Percentiles rank a stretch among this genome's conserved stretches.
These are phyloP conservation scores for Pleurotus eryngii DNA, from an alignment of 768 basidiomycete genomes.

Conservation along the genomic window DNA sequence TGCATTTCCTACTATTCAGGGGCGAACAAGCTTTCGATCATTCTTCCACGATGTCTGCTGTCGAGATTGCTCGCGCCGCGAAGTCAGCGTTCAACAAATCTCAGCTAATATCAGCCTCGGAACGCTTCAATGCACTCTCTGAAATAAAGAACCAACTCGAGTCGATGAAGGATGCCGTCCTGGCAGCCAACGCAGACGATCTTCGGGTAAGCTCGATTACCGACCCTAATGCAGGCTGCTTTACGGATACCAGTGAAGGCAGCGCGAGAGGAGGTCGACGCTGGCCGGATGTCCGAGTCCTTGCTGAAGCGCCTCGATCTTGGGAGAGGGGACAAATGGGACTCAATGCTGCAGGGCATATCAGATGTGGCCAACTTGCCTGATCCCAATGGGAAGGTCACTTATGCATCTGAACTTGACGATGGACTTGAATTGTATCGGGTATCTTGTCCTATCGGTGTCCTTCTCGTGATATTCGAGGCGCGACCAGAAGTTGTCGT, in stretches of 20 bases:
- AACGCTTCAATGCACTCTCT: conserved; percentile 70
- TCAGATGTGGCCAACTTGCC: conserved; percentile 81
- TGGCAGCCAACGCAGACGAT: conserved; percentile 80
- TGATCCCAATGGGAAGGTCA: conserved; percentile 82
- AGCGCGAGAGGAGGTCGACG: conserved; percentile 72
- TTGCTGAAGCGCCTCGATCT: conserved; percentile 87
- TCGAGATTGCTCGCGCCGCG: conserved; percentile 71
- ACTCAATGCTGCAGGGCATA: conserved; percentile 89
- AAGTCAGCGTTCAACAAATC: conserved; percentile 85
- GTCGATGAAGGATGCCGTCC: conserved; percentile 59
- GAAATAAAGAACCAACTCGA: conserved; percentile 68
- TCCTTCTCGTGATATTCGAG: conserved; percentile 95
- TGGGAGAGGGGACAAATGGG: conserved; percentile 82
- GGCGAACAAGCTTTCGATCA: too few relatives aligned
- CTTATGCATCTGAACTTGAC: conserved; percentile 89
- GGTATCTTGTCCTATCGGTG: conserved; percentile 95
- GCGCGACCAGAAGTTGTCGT: conserved; percentile 97
- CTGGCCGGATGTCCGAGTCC: conserved; percentile 80
- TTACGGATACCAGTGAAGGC: conserved; percentile 41
- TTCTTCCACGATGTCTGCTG: conserved; percentile 20
- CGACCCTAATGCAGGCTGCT: not conserved
- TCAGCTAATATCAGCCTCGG: conserved; percentile 67
- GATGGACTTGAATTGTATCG: conserved; percentile 86
- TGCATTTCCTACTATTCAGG: too few relatives aligned
- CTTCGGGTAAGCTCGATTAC: conserved; percentile 50